phyloP scores from a whole-genome alignment of 441 rosid species.

The Flueggea neowawraea region DNA sequence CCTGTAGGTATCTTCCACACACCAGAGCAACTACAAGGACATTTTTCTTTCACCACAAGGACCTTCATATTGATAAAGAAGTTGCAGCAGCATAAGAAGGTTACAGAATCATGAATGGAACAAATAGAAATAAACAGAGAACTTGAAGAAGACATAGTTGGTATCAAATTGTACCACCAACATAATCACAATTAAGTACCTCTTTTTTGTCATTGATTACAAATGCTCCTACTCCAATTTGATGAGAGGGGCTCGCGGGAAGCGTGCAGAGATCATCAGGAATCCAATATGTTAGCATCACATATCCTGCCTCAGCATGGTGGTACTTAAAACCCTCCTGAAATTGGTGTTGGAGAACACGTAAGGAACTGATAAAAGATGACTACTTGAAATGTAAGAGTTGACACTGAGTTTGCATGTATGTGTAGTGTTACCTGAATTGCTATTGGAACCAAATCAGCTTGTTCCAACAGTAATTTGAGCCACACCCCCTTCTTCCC shows the following conservation, averaged over 20 bases:
- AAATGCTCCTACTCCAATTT: conserved; percentile 40
- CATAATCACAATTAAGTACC: conserved; percentile 14
- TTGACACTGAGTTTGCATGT: too few relatives aligned
- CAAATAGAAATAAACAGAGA: background rate
- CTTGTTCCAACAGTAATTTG: conserved; percentile 26
- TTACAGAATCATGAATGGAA: too few relatives aligned
- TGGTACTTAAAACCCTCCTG: conserved; percentile 48
- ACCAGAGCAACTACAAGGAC: conserved; percentile 31
- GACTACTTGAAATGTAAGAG: too few relatives aligned
- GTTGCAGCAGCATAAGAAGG: too few relatives aligned
- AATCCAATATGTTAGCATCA: conserved; percentile 45
- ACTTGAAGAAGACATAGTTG: too few relatives aligned
- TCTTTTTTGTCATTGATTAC: conserved; percentile 35
- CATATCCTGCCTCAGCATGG: conserved; percentile 41
- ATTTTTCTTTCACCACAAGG: conserved; percentile 47
- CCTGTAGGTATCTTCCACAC: conserved; percentile 57
- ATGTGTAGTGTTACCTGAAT: conserved; percentile 25
- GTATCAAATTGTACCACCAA: background rate
- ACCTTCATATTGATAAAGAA: conserved; percentile 19
- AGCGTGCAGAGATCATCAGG: conserved; percentile 33
- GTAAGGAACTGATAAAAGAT: too few relatives aligned
- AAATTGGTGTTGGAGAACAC: too few relatives aligned
- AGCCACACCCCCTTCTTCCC: conserved; percentile 50
- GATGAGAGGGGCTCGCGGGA: conserved; percentile 44
- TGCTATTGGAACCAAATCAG: conserved; percentile 40